Conservation (phyloP, 192 early-diverging fungal species). For the Coemansia sp. region DNA sequence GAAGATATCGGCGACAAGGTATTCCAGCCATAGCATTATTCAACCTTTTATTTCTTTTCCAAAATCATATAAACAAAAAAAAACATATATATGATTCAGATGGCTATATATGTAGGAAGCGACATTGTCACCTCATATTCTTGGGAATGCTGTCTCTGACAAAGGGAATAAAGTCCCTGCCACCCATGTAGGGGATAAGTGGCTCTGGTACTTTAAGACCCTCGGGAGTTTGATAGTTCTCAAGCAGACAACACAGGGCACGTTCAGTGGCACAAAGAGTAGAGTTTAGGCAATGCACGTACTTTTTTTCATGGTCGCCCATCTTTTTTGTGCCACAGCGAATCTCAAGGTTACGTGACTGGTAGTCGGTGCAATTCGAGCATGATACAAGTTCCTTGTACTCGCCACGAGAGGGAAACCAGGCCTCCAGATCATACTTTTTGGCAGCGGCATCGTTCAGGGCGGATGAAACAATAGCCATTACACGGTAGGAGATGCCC, state of each 20-base stretch:
- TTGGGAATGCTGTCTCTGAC: conserved; percentile 42
- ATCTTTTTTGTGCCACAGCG: conserved; percentile 96
- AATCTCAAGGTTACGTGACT: conserved; percentile 91
- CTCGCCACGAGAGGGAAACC: conserved; percentile 98
- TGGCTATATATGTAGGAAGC: neutral
- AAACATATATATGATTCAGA: neutral
- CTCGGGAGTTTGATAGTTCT: conserved; percentile 92
- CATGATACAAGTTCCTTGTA: conserved; percentile 99
- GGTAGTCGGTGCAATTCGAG: conserved; percentile 99
- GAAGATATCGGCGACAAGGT: conserved; percentile 14
- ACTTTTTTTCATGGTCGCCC: conserved; percentile 90
- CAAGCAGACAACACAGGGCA: conserved; percentile 90
- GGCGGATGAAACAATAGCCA: conserved; percentile 94
- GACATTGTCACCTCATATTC: conserved; percentile 29
- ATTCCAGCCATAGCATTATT: conserved; percentile 2
- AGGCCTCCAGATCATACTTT: conserved; percentile 99
- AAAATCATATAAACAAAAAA: neutral
- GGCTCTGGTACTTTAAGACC: conserved; percentile 86
- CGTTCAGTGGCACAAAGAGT: conserved; percentile 95
- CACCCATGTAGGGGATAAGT: conserved; percentile 91
- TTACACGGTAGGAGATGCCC: conserved; percentile 90
- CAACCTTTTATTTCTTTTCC: neutral
- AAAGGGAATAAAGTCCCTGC: conserved; percentile 86
- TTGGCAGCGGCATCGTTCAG: conserved; percentile 99
- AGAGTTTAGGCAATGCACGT: conserved; percentile 96